Evolutionary conservation across 805 yeast species (phyloP).

Genomic region (Wickerhamiella cacticola): DNA sequence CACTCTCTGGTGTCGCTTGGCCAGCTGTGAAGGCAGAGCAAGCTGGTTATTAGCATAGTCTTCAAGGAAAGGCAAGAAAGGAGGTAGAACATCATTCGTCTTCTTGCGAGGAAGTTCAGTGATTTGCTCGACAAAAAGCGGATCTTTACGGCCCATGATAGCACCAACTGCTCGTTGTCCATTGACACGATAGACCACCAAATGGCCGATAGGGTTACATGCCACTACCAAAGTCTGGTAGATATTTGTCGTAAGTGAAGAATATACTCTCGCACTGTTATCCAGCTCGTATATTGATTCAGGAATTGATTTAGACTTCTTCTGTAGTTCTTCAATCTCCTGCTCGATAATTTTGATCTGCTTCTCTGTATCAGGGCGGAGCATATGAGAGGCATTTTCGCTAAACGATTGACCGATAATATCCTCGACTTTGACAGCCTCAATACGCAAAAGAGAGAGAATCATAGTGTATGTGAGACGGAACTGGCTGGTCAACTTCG

Average conservation of each 20-base stretch:
- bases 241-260: slow-evolving; percentile 2
- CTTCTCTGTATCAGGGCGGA: slow-evolving; percentile 75
- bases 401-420: slow-evolving; percentile 94
- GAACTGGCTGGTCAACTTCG: slow-evolving; percentile 83
- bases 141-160: slow-evolving; percentile 7
- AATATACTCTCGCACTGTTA: neutral
- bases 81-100: neutral
- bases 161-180: slow-evolving; percentile 5
- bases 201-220: slow-evolving; percentile 2
- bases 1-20: neutral
- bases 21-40: neutral
- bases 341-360: slow-evolving; percentile 44
- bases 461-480: slow-evolving; percentile 91
- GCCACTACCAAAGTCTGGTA: slow-evolving; percentile 7
- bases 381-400: slow-evolving; percentile 75
- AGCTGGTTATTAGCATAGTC: neutral
- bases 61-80: slow-evolving; percentile 5
- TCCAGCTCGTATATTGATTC: slow-evolving; percentile 5
- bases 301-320: neutral
- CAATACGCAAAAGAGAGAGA: slow-evolving; percentile 78
- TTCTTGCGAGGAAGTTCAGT: slow-evolving; percentile 3
- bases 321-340: slow-evolving; percentile 40
- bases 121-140: slow-evolving; percentile 4
- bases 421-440: slow-evolving; percentile 92
- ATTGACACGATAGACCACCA: slow-evolving; percentile 4